These are phyloP conservation scores for Pisolithus orientalis DNA, from an alignment of 768 basidiomycete species.

Conservation along the genomic window DNA sequence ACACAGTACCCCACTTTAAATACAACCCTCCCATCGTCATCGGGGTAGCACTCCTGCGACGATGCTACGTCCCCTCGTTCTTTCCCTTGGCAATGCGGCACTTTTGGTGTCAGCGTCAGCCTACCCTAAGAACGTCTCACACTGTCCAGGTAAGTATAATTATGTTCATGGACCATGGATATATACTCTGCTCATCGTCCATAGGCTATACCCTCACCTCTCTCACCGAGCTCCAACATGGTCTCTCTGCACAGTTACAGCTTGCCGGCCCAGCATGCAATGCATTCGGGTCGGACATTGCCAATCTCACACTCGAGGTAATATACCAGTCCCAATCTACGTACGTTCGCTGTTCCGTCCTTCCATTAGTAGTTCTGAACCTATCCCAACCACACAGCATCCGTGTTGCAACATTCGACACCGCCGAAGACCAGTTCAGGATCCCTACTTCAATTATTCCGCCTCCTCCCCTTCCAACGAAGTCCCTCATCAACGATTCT, in stretches of 20 bases:
- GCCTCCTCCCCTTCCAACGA: slow-evolving; percentile 31
- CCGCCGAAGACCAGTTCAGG: slow-evolving; percentile 54
- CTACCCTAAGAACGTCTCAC: slow-evolving; percentile 24
- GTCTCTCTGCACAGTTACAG: slow-evolving; percentile 48
- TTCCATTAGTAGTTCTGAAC: background rate
- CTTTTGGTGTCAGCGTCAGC: background rate
- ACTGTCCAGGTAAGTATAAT: slow-evolving; percentile 23
- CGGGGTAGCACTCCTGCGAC: too few species aligned
- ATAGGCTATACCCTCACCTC: slow-evolving; percentile 50
- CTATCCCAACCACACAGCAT: slow-evolving; percentile 34
- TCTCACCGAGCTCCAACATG: slow-evolving; percentile 37
- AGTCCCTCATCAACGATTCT: slow-evolving; percentile 34
- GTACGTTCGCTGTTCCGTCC: slow-evolving; percentile 22
- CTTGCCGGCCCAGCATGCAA: slow-evolving; percentile 56
- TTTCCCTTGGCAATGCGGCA: too few species aligned
- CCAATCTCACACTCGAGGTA: slow-evolving; percentile 56
- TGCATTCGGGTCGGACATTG: slow-evolving; percentile 57
- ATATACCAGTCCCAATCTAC: slow-evolving; percentile 54
- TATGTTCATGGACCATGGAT: too few species aligned
- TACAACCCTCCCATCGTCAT: too few species aligned
- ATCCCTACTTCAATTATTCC: slow-evolving; percentile 51
- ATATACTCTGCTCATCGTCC: background rate
- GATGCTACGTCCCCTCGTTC: too few species aligned
- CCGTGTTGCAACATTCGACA: slow-evolving; percentile 64
- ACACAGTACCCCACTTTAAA: too few species aligned